These are phyloP conservation scores for Chlamydomonas sphaeroides DNA, from an alignment of 139 green algal species.

Conservation along the genomic window DNA sequence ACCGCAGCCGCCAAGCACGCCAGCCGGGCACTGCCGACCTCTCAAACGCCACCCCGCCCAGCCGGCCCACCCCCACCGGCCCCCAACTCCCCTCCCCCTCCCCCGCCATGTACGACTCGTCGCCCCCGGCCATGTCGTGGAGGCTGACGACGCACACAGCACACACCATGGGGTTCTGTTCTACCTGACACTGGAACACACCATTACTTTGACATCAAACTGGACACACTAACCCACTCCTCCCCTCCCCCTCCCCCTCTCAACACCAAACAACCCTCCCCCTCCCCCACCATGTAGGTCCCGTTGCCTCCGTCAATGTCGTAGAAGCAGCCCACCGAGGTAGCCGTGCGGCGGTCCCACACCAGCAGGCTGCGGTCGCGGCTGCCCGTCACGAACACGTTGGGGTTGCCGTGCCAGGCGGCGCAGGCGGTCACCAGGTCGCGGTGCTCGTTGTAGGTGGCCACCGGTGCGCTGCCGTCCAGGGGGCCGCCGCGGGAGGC, in stretches of 20 bases:
- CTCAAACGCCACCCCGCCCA: too few relatives aligned
- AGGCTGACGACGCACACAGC: neutral
- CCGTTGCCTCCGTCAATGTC: neutral
- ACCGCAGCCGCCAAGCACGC: too few relatives aligned
- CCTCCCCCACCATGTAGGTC: neutral
- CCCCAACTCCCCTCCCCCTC: too few relatives aligned
- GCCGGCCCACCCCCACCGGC: too few relatives aligned
- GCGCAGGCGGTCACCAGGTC: slow-evolving; percentile 61
- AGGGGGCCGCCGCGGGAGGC: neutral
- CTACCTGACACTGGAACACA: too few relatives aligned
- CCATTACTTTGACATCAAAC: too few relatives aligned
- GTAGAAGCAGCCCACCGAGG: slow-evolving; percentile 40
- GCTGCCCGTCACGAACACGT: slow-evolving; percentile 63
- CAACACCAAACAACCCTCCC: too few relatives aligned
- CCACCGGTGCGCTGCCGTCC: slow-evolving; percentile 4
- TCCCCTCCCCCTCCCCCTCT: neutral
- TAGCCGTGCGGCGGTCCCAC: slow-evolving; percentile 60
- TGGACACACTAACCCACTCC: neutral
- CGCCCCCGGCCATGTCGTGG: slow-evolving; percentile 52
- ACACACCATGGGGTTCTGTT: too few relatives aligned
- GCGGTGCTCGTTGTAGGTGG: slow-evolving; percentile 28
- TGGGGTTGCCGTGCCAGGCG: slow-evolving; percentile 40
- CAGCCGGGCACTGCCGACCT: neutral
- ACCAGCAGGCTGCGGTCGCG: slow-evolving; percentile 57
- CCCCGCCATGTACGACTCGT: too few relatives aligned